phyloP scores from a whole-genome alignment of 768 basidiomycete genomes.

The Sutorius australiensis region DNA sequence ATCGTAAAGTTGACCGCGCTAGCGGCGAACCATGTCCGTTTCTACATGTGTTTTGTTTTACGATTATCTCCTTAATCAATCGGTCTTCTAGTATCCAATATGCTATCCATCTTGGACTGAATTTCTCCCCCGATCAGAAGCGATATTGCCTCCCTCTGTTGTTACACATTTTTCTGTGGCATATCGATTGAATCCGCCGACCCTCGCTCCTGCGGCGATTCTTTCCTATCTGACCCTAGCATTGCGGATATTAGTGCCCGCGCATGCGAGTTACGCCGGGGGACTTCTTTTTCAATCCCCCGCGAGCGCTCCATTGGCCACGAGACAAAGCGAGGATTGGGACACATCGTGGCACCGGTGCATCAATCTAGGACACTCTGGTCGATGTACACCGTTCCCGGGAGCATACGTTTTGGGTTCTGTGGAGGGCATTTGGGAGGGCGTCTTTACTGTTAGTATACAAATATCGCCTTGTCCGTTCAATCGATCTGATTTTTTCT shows the following conservation, averaged over 20 bases:
- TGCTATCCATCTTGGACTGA: constrained; percentile 56
- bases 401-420: constrained; percentile 61
- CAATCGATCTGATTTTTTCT: neutral
- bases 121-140: constrained; percentile 40
- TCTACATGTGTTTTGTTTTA: constrained; percentile 12
- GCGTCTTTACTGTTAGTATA: constrained; percentile 61
- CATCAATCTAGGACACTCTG: constrained; percentile 33
- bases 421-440: constrained; percentile 78
- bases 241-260: constrained; percentile 17
- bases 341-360: constrained; percentile 68
- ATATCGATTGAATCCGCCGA: constrained; percentile 50
- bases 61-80: constrained; percentile 3
- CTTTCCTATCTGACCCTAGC: constrained; percentile 62
- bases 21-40: constrained; percentile 59
- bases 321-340: constrained; percentile 51
- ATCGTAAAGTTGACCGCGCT: constrained; percentile 61
- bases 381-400: constrained; percentile 34
- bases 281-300: constrained; percentile 13
- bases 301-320: constrained; percentile 3
- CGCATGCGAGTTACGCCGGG: neutral
- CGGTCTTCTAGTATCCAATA: constrained; percentile 54
- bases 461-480: neutral
- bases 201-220: constrained; percentile 68
- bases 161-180: constrained; percentile 44
- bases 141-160: constrained; percentile 13